phyloP scores from a whole-genome alignment of 2,329 filamentous ascomycete species.

The Penicillium sumatraense region DNA sequence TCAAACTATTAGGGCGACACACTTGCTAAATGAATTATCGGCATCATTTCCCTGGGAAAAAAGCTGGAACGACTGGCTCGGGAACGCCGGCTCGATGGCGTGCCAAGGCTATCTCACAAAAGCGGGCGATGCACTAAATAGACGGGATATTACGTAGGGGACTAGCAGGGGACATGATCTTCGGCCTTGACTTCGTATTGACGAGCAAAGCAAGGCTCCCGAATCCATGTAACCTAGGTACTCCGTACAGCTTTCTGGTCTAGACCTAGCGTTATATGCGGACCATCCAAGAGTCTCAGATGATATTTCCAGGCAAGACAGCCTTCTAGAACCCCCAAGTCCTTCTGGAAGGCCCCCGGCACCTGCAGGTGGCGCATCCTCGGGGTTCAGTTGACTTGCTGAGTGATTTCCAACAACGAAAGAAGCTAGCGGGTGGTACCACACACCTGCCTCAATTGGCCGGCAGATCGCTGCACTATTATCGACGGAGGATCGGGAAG shows the following conservation, averaged over 20 bases:
- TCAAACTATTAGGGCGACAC: no score
- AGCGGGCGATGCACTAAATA: neutral
- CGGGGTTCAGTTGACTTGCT: neutral
- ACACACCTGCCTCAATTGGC: neutral
- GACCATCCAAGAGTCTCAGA: neutral
- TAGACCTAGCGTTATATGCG: neutral
- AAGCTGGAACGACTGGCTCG: neutral
- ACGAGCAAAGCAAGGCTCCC: neutral
- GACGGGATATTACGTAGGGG: neutral
- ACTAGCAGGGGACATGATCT: neutral
- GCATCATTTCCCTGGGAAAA: neutral
- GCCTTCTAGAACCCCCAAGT: neutral
- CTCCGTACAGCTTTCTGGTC: neutral
- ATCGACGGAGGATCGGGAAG: neutral
- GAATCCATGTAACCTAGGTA: no score
- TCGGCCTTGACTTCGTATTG: neutral
- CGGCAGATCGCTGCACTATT: slow-evolving; percentile 1
- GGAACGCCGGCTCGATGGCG: neutral
- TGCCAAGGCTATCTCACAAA: neutral
- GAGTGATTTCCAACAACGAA: neutral
- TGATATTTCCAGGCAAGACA: neutral
- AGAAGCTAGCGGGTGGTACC: neutral
- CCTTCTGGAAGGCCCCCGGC: neutral
- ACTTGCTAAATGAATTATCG: neutral
- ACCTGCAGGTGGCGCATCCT: neutral